Evolutionary conservation across 306 rosid genomes (phyloP).

Genomic region (Pachyrhizus erosus): DNA sequence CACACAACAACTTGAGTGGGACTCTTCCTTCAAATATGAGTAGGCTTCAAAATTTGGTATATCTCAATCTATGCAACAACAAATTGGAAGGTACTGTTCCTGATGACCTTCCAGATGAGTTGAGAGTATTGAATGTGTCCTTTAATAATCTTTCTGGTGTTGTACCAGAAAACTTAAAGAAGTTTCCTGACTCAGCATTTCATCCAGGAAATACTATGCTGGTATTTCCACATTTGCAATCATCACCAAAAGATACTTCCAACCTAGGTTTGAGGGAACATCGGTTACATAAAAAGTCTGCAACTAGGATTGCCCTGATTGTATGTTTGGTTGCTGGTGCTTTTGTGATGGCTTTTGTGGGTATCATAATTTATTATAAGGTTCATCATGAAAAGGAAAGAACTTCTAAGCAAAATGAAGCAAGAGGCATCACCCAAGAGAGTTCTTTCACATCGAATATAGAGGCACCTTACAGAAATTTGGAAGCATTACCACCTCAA

Average conservation of each 20-base stretch:
- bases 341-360: conserved; percentile 54
- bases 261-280: conserved; percentile 44
- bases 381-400: conserved; percentile 43
- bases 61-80: conserved; percentile 67
- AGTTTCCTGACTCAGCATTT: conserved; percentile 78
- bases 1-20: conserved; percentile 73
- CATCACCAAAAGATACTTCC: conserved; percentile 50
- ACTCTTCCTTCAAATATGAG: conserved; percentile 57
- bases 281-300: conserved; percentile 52
- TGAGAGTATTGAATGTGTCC: conserved; percentile 69
- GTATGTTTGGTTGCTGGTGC: conserved; percentile 59
- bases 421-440: conserved; percentile 46
- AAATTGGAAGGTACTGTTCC: conserved; percentile 72
- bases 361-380: conserved; percentile 52
- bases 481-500: conserved; percentile 51
- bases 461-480: conserved; percentile 48
- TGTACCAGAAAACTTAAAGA: conserved; percentile 62
- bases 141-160: conserved; percentile 75
- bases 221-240: conserved; percentile 52
- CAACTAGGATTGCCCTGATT: conserved; percentile 63
- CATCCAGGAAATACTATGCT: conserved; percentile 79
- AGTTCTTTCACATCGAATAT: conserved; percentile 46
- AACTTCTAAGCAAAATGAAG: conserved; percentile 47
- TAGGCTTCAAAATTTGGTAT: conserved; percentile 58
- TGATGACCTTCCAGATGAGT: conserved; percentile 59